Evolutionary conservation across 2,329 filamentous ascomycete genomes (phyloP).

Genomic region (Ophiostoma ulmi): DNA sequence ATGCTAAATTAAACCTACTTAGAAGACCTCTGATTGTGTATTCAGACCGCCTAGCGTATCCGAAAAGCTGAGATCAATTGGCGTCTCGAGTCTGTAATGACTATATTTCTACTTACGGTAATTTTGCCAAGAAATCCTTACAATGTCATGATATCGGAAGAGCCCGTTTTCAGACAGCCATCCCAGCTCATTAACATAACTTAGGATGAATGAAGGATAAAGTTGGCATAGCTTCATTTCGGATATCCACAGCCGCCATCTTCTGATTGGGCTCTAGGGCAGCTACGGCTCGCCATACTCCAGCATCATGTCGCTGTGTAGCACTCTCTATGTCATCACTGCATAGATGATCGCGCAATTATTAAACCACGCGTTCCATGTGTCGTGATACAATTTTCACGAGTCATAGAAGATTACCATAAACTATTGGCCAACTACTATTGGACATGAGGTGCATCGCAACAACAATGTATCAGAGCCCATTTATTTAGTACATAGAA

Average conservation of each 20-base stretch:
- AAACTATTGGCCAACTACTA: too few relatives aligned
- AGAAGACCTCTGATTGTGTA: too few relatives aligned
- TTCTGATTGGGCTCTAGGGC: conserved; percentile 7
- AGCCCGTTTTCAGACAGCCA: background rate
- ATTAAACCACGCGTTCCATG: background rate
- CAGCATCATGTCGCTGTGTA: conserved; percentile 12
- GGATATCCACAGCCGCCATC: conserved; percentile 10
- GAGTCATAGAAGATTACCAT: background rate
- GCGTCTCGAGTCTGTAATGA: too few relatives aligned
- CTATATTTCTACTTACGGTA: too few relatives aligned
- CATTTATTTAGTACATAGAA: background rate
- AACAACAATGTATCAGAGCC: background rate
- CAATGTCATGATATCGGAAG: too few relatives aligned
- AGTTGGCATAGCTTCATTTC: conserved; percentile 16
- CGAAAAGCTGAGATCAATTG: too few relatives aligned
- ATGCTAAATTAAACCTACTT: too few relatives aligned
- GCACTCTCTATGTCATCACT: conserved; percentile 12
- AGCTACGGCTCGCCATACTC: conserved; percentile 14
- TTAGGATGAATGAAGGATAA: background rate
- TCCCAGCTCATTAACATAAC: background rate
- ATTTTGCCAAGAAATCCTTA: too few relatives aligned
- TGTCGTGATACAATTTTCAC: background rate
- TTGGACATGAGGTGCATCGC: background rate
- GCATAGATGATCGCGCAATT: conserved; percentile 12
- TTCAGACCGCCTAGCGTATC: too few relatives aligned